These are phyloP conservation scores for Alternaria sp. DNA, from an alignment of 2,329 filamentous ascomycete species.

Conservation along the genomic window DNA sequence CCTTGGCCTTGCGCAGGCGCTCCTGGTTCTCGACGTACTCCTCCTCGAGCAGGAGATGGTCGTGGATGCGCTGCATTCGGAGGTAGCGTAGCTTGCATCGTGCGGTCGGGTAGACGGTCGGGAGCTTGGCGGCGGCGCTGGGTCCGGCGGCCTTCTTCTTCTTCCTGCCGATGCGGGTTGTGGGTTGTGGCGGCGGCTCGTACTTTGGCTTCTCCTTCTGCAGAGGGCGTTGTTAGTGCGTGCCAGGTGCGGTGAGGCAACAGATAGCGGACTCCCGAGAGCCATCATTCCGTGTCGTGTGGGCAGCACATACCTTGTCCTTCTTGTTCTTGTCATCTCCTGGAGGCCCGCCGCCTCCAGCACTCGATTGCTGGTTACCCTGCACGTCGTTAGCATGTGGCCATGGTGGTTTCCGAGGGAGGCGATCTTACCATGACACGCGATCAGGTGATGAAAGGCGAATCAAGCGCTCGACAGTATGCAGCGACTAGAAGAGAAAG, in stretches of 20 bases:
- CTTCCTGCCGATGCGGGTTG: conserved; percentile 95
- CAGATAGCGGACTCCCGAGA: conserved; percentile 1
- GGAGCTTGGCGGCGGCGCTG: conserved; percentile 93
- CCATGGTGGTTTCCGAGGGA: conserved; percentile 17
- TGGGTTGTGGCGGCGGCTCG: conserved; percentile 95
- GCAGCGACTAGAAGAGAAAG: background rate
- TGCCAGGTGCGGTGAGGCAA: conserved; percentile 5
- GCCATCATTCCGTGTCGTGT: background rate
- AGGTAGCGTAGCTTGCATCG: conserved; percentile 97
- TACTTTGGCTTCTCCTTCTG: conserved; percentile 99
- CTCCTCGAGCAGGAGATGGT: conserved; percentile 94
- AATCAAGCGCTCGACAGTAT: background rate
- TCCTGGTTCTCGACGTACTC: conserved; percentile 99
- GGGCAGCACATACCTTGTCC: conserved; percentile 58
- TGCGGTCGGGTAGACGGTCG: conserved; percentile 90
- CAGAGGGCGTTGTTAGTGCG: conserved; percentile 4
- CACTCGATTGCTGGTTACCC: conserved; percentile 87
- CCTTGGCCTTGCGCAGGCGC: conserved; percentile 90
- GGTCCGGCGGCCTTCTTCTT: conserved; percentile 96
- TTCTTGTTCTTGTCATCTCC: conserved; percentile 92
- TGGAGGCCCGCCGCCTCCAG: conserved; percentile 71
- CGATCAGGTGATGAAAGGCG: conserved; percentile 16
- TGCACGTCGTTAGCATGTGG: conserved; percentile 53
- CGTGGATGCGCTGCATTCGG: conserved; percentile 98
- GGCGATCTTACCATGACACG: conserved; percentile 43